Conservation (phyloP, 257 asterid genomes). For the Cruciata laevipes region DNA sequence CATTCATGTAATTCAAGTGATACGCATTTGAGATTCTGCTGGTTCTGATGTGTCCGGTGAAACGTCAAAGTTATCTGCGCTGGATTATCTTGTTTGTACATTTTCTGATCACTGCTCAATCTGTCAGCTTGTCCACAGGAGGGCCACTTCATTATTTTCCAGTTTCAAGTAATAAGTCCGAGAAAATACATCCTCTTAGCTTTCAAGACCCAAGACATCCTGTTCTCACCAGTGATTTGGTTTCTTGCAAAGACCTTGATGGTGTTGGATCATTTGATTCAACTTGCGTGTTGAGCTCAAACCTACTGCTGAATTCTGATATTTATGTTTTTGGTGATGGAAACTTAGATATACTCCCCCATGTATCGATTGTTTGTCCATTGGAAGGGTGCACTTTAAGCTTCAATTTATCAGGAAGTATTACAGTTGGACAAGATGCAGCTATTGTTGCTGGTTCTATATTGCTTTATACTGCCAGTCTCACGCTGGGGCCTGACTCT, state of each 20-base stretch:
- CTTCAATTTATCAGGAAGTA: conserved; percentile 74
- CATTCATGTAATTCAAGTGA: conserved; percentile 31
- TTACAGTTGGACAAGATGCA: conserved; percentile 68
- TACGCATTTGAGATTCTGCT: conserved; percentile 14
- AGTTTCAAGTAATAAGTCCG: conserved; percentile 26
- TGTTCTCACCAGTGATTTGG: conserved; percentile 23
- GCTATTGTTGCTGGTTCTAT: conserved; percentile 73
- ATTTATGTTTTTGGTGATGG: conserved; percentile 60
- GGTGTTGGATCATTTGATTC: conserved; percentile 86
- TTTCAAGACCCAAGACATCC: conserved; percentile 21
- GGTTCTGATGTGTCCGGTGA: conserved; percentile 60
- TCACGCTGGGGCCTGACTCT: conserved; percentile 62
- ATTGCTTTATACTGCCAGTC: conserved; percentile 44
- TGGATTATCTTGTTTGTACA: conserved; percentile 62
- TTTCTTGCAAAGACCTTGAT: conserved; percentile 78
- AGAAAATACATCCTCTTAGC: conserved; percentile 11
- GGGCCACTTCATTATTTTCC: conserved; percentile 21
- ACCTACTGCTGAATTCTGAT: conserved; percentile 38
- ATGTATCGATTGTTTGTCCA: conserved; percentile 63
- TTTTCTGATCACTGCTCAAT: conserved; percentile 31
- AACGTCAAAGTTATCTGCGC: conserved; percentile 33
- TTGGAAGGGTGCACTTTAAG: conserved; percentile 66
- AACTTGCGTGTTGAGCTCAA: conserved; percentile 63
- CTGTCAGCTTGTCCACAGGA: conserved; percentile 29
- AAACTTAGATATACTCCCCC: conserved; percentile 77